These are phyloP conservation scores for Suillus lakei DNA, from an alignment of 768 basidiomycete genomes.

Conservation along the genomic window DNA sequence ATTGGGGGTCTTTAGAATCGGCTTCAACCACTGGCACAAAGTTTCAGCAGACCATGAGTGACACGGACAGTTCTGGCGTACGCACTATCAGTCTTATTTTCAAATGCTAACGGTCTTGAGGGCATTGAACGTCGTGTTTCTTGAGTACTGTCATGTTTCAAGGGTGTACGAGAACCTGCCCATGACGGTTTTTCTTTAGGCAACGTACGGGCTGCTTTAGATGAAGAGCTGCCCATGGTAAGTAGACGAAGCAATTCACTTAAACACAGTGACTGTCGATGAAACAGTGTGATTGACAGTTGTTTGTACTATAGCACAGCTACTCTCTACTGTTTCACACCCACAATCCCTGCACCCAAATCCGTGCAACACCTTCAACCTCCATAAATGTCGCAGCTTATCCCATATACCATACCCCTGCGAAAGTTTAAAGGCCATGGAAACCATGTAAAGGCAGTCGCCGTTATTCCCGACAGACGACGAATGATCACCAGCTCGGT, in stretches of 20 bases:
- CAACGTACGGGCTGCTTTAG: constrained; percentile 62
- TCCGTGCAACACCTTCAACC: no score
- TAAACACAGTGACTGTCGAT: not conserved
- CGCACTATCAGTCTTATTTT: constrained; percentile 58
- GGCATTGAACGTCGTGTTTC: constrained; percentile 20
- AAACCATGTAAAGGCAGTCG: no score
- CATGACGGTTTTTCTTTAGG: constrained; percentile 55
- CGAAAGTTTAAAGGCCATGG: no score
- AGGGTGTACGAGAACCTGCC: constrained; percentile 50
- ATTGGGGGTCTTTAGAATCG: constrained; percentile 75
- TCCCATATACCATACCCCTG: no score
- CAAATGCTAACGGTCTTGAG: constrained; percentile 46
- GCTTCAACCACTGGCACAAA: constrained; percentile 53
- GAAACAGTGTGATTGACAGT: not conserved
- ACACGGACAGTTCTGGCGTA: constrained; percentile 21
- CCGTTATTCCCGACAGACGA: no score
- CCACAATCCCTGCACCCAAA: no score
- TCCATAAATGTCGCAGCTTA: no score
- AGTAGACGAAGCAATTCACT: not conserved
- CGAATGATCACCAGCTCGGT: no score
- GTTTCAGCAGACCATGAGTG: constrained; percentile 1
- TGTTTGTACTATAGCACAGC: no score
- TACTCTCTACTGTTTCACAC: no score
- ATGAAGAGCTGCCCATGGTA: constrained; percentile 64
- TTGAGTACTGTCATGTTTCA: constrained; percentile 13